A percentile compares a stretch with the other conserved stretches of the same genome.
These are phyloP conservation scores for Deinandra increscens DNA, from an alignment of 129 eudicot genomes.

Conservation along the genomic window DNA sequence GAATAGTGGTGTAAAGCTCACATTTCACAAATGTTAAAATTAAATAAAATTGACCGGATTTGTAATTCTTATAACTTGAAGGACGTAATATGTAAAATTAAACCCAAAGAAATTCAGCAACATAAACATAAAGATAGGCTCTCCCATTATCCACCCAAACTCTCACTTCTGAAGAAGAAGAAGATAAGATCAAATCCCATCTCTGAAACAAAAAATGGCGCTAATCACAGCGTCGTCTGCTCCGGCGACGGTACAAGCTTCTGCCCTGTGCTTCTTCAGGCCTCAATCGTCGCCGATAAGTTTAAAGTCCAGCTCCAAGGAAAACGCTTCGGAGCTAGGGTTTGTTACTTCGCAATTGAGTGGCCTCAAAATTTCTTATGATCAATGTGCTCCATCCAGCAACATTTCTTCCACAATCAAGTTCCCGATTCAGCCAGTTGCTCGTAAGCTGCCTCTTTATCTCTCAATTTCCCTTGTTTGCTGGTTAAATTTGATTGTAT, in stretches of 20 bases:
- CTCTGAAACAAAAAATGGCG: conserved; percentile 31
- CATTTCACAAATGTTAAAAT: too few species aligned
- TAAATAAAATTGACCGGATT: too few species aligned
- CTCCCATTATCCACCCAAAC: conserved; percentile 10
- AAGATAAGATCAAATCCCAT: conserved; percentile 27
- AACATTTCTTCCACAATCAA: conserved; percentile 50
- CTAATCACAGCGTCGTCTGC: conserved; percentile 32
- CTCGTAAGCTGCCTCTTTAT: conserved; percentile 58
- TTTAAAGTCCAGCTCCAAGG: conserved; percentile 23
- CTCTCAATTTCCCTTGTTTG: neutral
- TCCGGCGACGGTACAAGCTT: conserved; percentile 23
- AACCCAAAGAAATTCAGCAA: neutral
- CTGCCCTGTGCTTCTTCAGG: conserved; percentile 23
- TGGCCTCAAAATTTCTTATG: conserved; percentile 58
- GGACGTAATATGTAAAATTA: conserved; percentile 13
- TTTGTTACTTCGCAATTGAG: conserved; percentile 66
- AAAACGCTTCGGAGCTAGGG: conserved; percentile 52
- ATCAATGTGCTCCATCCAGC: conserved; percentile 17
- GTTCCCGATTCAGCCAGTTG: conserved; percentile 65
- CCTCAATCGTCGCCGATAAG: conserved; percentile 24
- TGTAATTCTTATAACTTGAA: neutral
- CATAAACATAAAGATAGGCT: conserved; percentile 27
- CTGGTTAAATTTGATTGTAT: conserved; percentile 7
- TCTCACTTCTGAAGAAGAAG: neutral
- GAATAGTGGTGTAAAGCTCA: too few species aligned